Percentiles rank a stretch among this genome's conserved stretches.
These are phyloP conservation scores for Aspergillus fischeri DNA, from an alignment of 2,329 filamentous ascomycete species.

Conservation along the genomic window DNA sequence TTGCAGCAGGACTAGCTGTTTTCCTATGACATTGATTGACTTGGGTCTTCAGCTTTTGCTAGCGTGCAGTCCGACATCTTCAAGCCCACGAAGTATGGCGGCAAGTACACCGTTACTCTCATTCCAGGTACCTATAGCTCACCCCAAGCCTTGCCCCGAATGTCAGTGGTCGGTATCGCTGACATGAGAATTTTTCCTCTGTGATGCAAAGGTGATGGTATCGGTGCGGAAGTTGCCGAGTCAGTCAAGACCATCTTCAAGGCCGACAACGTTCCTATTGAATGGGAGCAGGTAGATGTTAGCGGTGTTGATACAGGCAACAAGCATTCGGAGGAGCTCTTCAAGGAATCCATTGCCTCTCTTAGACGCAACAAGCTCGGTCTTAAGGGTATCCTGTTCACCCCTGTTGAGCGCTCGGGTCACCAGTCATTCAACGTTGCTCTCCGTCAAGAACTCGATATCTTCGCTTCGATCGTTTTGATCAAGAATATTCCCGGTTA, in stretches of 20 bases:
- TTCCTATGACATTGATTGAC: constrained; percentile 12
- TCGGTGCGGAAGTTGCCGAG: constrained; percentile 95
- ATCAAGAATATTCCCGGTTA: constrained; percentile 99
- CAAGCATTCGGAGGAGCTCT: constrained; percentile 89
- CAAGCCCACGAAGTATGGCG: constrained; percentile 97
- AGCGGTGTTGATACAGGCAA: constrained; percentile 80
- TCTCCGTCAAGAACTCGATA: constrained; percentile 97
- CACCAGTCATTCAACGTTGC: constrained; percentile 99
- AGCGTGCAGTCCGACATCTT: constrained; percentile 93
- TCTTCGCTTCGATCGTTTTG: constrained; percentile 95
- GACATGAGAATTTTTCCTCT: constrained; percentile 4
- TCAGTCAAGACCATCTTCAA: constrained; percentile 99
- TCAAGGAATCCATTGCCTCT: constrained; percentile 91
- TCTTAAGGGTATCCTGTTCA: constrained; percentile 98
- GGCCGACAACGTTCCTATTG: constrained; percentile 96
- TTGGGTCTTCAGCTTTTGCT: constrained; percentile 55
- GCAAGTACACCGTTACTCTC: constrained; percentile 98
- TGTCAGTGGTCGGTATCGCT: constrained; percentile 7
- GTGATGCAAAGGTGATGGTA: constrained; percentile 67
- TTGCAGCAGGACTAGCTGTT: neutral
- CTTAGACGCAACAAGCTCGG: constrained; percentile 98
- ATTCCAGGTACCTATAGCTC: constrained; percentile 68
- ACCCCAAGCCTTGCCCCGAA: neutral
- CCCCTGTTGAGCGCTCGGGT: constrained; percentile 90
- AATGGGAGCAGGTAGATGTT: constrained; percentile 98